These are phyloP conservation scores for Salix suchowensis DNA, from an alignment of 345 rosid genomes.

Conservation along the genomic window DNA sequence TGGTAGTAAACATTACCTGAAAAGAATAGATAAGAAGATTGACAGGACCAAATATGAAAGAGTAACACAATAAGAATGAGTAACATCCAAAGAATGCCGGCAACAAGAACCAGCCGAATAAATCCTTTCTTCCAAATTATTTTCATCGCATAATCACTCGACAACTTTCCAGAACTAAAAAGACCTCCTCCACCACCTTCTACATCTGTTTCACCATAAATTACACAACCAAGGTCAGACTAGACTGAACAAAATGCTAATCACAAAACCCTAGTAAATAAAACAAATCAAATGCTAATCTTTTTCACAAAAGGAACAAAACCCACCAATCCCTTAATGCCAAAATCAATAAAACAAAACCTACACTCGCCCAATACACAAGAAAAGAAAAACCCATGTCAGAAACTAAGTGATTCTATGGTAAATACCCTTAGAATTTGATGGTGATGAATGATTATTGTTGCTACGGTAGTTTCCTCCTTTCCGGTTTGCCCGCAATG, in stretches of 20 bases:
- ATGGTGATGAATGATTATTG: background rate
- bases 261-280: too few species aligned
- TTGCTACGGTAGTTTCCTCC: constrained; percentile 41
- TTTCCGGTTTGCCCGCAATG: constrained; percentile 57
- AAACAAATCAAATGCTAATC: too few species aligned
- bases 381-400: background rate
- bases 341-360: background rate
- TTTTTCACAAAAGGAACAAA: background rate
- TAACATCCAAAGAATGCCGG: constrained; percentile 79
- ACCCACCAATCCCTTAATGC: background rate
- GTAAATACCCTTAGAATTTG: background rate
- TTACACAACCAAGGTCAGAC: background rate
- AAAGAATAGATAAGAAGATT: constrained; percentile 63
- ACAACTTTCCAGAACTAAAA: constrained; percentile 47
- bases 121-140: constrained; percentile 70
- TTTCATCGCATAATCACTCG: constrained; percentile 47
- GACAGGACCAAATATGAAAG: constrained; percentile 89
- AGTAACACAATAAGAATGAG: constrained; percentile 63
- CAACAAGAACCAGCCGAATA: constrained; percentile 69
- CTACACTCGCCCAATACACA: too few species aligned
- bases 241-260: background rate
- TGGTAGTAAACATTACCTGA: constrained; percentile 46
- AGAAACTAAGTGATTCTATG: background rate
- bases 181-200: constrained; percentile 57
- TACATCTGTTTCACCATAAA: constrained; percentile 32